Evolutionary conservation across 1,139 yeast species (phyloP).

Genomic region (Taphrina populina): DNA sequence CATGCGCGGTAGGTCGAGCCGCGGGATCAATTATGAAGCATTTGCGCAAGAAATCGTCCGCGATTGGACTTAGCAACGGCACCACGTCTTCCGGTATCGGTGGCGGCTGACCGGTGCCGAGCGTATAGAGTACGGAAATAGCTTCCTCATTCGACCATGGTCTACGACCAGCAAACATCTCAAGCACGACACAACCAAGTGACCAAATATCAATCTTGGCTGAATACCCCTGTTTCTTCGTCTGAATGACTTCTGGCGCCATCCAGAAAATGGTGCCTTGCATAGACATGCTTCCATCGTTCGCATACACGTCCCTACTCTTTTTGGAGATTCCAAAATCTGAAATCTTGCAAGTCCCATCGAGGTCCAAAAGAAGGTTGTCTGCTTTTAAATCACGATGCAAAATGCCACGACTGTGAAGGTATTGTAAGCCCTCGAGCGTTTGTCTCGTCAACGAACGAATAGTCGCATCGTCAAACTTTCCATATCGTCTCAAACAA

Average conservation of each 20-base stretch:
- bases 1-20: conserved; percentile 80
- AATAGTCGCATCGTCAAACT: conserved; percentile 75
- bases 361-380: conserved; percentile 79
- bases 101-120: conserved; percentile 82
- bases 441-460: conserved; percentile 76
- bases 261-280: conserved; percentile 99
- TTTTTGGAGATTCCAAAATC: conserved; percentile 95
- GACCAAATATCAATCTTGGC: conserved; percentile 80
- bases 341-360: conserved; percentile 92
- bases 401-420: conserved; percentile 81
- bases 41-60: conserved; percentile 65
- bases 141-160: conserved; percentile 58
- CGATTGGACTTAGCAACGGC: conserved; percentile 60
- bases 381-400: conserved; percentile 98
- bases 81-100: conserved; percentile 88
- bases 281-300: conserved; percentile 94
- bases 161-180: conserved; percentile 72
- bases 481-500: conserved; percentile 76
- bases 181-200: conserved; percentile 91
- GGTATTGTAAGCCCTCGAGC: conserved; percentile 74
- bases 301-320: conserved; percentile 76
- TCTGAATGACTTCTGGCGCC: conserved; percentile 98
- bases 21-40: conserved; percentile 75
- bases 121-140: conserved; percentile 53
- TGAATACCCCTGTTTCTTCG: conserved; percentile 80